Percentiles rank a stretch among this genome's conserved stretches.
Conservation (phyloP, 2,329 filamentous ascomycete genomes). For the Cytospora paraplurivora region DNA sequence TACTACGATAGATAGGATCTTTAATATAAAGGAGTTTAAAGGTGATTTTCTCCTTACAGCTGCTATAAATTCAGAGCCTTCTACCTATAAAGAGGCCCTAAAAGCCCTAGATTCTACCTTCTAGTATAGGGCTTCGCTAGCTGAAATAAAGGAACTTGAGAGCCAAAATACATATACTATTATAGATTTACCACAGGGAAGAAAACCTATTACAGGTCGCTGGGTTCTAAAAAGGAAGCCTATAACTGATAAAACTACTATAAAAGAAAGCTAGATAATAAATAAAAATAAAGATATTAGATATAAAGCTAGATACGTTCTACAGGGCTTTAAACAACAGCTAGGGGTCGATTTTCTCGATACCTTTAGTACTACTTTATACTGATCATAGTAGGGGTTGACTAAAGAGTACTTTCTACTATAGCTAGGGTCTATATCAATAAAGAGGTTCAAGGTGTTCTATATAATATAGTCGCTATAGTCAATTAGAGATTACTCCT, state of each 20-base stretch:
- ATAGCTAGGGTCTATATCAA: too few relatives aligned
- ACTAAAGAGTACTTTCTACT: too few relatives aligned
- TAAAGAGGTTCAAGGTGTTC: too few relatives aligned
- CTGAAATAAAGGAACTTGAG: not conserved
- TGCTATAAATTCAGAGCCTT: too few relatives aligned
- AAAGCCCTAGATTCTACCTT: too few relatives aligned
- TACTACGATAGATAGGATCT: slow-evolving; percentile 32
- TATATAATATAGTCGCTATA: too few relatives aligned
- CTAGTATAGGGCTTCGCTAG: too few relatives aligned
- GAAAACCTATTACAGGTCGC: not conserved
- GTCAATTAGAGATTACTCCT: too few relatives aligned
- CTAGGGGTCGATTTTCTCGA: slow-evolving; percentile 22
- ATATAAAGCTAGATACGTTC: slow-evolving; percentile 7
- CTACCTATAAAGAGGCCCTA: too few relatives aligned
- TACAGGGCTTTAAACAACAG: slow-evolving; percentile 13
- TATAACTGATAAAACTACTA: slow-evolving; percentile 2
- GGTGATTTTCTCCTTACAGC: too few relatives aligned
- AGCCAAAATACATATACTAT: not conserved
- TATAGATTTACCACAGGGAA: not conserved
- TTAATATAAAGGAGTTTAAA: too few relatives aligned
- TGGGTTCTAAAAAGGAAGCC: not conserved
- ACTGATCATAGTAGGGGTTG: too few relatives aligned
- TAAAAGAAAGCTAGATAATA: slow-evolving; percentile 2
- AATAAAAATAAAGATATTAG: slow-evolving; percentile 24
- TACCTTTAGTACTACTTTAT: slow-evolving; percentile 23